Percentiles rank a stretch among this genome's conserved stretches.
Evolutionary conservation across 116 monocot genomes (phyloP).

Genomic region (Trichopus zeylanicus): DNA sequence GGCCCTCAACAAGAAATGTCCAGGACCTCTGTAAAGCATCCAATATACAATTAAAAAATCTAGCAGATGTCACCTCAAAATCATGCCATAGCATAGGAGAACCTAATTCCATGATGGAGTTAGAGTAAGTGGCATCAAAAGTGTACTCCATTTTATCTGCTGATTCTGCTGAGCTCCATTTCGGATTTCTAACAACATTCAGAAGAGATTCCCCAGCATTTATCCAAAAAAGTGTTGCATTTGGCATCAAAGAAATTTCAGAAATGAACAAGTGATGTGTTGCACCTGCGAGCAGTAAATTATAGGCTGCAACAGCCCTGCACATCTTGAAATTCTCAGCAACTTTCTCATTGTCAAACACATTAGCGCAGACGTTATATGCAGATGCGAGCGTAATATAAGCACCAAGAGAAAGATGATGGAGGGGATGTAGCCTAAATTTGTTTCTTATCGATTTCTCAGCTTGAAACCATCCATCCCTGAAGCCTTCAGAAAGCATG

Average conservation of each 20-base stretch:
- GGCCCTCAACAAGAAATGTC: conserved; percentile 30
- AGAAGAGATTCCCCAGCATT: conserved; percentile 52
- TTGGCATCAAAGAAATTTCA: conserved; percentile 51
- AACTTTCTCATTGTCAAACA: conserved; percentile 4
- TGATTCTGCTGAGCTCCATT: neutral
- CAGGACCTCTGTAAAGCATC: conserved; percentile 29
- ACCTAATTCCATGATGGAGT: neutral
- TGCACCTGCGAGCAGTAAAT: conserved; percentile 52
- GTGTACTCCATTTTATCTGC: neutral
- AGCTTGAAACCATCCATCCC: neutral
- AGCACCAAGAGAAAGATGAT: conserved; percentile 53
- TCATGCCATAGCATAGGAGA: conserved; percentile 8
- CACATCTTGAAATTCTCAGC: conserved; percentile 20
- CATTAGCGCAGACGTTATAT: conserved; percentile 15
- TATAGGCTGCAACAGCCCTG: conserved; percentile 47
- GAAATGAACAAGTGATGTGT: conserved; percentile 41
- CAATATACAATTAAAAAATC: conserved; percentile 25
- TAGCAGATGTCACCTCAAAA: conserved; percentile 18
- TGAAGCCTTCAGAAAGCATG: conserved; percentile 33
- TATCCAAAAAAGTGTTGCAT: conserved; percentile 39
- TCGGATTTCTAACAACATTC: conserved; percentile 19
- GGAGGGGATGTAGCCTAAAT: conserved; percentile 52
- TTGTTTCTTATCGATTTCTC: conserved; percentile 8
- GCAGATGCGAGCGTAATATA: conserved; percentile 62
- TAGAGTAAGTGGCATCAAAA: neutral